Percentiles rank a stretch among this genome's conserved stretches.
These are phyloP conservation scores for Trametes polyzona DNA, from an alignment of 1,284 basidiomycete genomes.

Conservation along the genomic window DNA sequence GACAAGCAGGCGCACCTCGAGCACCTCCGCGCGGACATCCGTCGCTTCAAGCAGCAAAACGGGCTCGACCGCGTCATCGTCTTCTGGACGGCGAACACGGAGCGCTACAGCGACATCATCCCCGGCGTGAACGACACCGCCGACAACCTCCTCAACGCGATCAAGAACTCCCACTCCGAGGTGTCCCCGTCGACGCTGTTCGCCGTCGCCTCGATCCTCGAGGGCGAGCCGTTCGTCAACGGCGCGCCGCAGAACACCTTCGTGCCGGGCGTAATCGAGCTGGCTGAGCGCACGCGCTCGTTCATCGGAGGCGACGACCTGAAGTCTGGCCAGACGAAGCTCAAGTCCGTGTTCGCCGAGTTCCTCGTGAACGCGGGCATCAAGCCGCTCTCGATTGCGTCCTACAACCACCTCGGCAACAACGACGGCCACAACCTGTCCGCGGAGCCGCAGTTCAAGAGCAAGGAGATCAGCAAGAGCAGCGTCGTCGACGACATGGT, in stretches of 20 bases:
- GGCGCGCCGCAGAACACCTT: constrained; percentile 99
- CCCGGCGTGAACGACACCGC: constrained; percentile 96
- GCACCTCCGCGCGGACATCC: constrained; percentile 91
- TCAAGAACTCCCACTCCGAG: constrained; percentile 87
- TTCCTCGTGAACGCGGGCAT: constrained; percentile 99
- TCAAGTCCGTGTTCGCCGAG: constrained; percentile 95
- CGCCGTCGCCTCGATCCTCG: constrained; percentile 94
- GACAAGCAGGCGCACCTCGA: constrained; percentile 95
- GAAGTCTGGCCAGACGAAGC: constrained; percentile 94
- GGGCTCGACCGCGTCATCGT: constrained; percentile 87
- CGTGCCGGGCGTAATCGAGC: constrained; percentile 92
- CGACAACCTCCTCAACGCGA: constrained; percentile 83
- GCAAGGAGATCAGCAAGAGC: constrained; percentile 98
- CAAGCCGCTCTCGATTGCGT: constrained; percentile 96
- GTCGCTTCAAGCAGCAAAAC: constrained; percentile 88
- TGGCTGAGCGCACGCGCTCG: constrained; percentile 87
- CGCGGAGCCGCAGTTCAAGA: constrained; percentile 94
- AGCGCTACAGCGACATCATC: constrained; percentile 96
- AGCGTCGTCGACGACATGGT: constrained; percentile 99
- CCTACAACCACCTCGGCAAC: constrained; percentile 99
- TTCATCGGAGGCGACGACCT: constrained; percentile 99
- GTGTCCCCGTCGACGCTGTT: constrained; percentile 96
- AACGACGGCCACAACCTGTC: constrained; percentile 96
- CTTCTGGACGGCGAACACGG: constrained; percentile 99
- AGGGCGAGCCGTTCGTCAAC: constrained; percentile 95